phyloP scores from a whole-genome alignment of 2,329 filamentous ascomycete genomes.

The Botrytis byssoidea region DNA sequence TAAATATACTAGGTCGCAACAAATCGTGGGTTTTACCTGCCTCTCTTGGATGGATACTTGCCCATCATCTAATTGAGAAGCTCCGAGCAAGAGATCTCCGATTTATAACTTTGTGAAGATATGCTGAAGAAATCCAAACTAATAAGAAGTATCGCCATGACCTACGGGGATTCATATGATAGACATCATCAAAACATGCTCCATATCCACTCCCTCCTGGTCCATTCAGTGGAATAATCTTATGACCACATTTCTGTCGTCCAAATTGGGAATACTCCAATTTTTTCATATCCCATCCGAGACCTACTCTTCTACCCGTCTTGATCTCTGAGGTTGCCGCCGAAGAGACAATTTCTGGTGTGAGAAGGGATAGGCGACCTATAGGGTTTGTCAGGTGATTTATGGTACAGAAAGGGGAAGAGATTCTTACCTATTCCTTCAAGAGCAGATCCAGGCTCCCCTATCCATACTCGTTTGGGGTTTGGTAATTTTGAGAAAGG shows the following conservation, averaged over 20 bases:
- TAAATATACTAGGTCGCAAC: neutral
- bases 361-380: constrained; percentile 48
- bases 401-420: neutral
- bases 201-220: constrained; percentile 35
- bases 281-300: constrained; percentile 57
- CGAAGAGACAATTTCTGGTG: constrained; percentile 50
- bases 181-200: constrained; percentile 50
- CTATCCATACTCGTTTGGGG: constrained; percentile 31
- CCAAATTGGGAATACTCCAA: constrained; percentile 55
- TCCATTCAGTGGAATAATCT: constrained; percentile 49
- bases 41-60: neutral
- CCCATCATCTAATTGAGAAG: neutral
- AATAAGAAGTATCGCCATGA: neutral
- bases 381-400: neutral
- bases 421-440: constrained; percentile 27
- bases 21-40: neutral
- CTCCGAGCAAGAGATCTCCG: neutral
- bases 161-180: constrained; percentile 49
- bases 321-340: constrained; percentile 51
- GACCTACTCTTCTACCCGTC: constrained; percentile 50
- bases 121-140: neutral
- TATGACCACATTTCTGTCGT: constrained; percentile 50
- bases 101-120: neutral
- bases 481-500: constrained; percentile 28
- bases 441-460: constrained; percentile 26